Percentiles rank a stretch among this genome's conserved stretches.
Conservation (phyloP, 331 rosid species). For the Dryas integrifolia region DNA sequence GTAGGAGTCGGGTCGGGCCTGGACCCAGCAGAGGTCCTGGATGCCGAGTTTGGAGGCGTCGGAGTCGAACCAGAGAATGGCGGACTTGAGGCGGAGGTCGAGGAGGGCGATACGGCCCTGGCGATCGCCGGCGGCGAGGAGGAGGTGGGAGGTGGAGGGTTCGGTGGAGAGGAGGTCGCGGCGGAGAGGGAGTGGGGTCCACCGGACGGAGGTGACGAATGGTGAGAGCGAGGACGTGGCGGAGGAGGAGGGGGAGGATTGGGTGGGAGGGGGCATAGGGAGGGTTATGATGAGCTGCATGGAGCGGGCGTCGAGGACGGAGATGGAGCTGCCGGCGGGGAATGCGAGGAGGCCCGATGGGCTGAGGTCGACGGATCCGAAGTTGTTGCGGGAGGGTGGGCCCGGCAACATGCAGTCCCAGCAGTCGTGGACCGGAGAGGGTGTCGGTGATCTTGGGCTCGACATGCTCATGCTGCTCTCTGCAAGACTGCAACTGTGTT, state of each 20-base stretch:
- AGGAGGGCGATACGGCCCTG: slow-evolving; percentile 90
- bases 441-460: slow-evolving; percentile 26
- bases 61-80: slow-evolving; percentile 74
- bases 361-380: slow-evolving; percentile 85
- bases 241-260: slow-evolving; percentile 27
- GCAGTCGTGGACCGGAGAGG: slow-evolving; percentile 40
- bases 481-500: too few relatives aligned
- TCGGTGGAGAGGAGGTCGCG: slow-evolving; percentile 85
- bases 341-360: slow-evolving; percentile 79
- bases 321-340: slow-evolving; percentile 84
- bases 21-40: slow-evolving; percentile 93
- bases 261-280: slow-evolving; percentile 73
- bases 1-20: slow-evolving; percentile 57
- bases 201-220: slow-evolving; percentile 81
- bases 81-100: slow-evolving; percentile 56
- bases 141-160: slow-evolving; percentile 79
- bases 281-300: slow-evolving; percentile 73
- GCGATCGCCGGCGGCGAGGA: slow-evolving; percentile 87
- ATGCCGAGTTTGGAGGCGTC: slow-evolving; percentile 50
- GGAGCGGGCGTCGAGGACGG: slow-evolving; percentile 72
- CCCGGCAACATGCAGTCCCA: slow-evolving; percentile 98
- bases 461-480: slow-evolving; percentile 5
- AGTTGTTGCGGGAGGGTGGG: slow-evolving; percentile 87
- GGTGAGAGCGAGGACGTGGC: slow-evolving; percentile 61
- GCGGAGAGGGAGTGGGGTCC: slow-evolving; percentile 77